These are phyloP conservation scores for Fusarium xyrophilum DNA, from an alignment of 2,329 filamentous ascomycete genomes.

Conservation along the genomic window DNA sequence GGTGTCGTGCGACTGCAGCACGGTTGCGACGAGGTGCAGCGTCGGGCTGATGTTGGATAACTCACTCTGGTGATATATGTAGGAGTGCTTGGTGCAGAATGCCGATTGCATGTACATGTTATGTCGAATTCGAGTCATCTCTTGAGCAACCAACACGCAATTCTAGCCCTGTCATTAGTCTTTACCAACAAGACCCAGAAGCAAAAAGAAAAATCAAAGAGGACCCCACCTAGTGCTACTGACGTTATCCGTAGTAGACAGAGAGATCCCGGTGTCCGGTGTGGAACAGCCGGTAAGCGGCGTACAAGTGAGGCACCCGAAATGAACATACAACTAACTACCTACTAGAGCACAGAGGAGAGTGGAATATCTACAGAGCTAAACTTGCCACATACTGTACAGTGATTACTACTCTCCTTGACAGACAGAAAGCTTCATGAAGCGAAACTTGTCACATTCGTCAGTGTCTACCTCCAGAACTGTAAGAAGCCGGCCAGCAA, in stretches of 20 bases:
- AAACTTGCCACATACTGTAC: neutral
- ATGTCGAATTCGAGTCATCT: neutral
- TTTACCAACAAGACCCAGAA: neutral
- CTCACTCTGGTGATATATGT: slow-evolving; percentile 3
- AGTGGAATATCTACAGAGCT: neutral
- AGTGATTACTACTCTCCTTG: neutral
- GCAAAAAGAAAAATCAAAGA: neutral
- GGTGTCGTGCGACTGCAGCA: slow-evolving; percentile 37
- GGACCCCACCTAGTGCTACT: neutral
- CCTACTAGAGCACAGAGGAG: slow-evolving; percentile 2
- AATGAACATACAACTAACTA: slow-evolving; percentile 11
- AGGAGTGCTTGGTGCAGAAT: neutral
- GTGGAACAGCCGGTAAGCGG: slow-evolving; percentile 27
- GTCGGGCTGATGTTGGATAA: slow-evolving; percentile 19
- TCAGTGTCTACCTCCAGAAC: neutral
- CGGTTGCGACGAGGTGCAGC: slow-evolving; percentile 36
- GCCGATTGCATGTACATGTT: neutral
- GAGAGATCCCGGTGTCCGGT: slow-evolving; percentile 18
- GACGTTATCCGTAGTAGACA: neutral
- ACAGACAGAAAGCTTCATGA: neutral
- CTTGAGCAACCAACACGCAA: neutral
- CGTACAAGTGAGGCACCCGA: slow-evolving; percentile 39
- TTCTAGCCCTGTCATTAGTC: neutral
- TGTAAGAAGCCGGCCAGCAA: slow-evolving; percentile 19
- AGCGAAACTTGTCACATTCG: neutral